Conservation (phyloP, 1,139 yeast species). For the Sugiyamaella paludigena region DNA sequence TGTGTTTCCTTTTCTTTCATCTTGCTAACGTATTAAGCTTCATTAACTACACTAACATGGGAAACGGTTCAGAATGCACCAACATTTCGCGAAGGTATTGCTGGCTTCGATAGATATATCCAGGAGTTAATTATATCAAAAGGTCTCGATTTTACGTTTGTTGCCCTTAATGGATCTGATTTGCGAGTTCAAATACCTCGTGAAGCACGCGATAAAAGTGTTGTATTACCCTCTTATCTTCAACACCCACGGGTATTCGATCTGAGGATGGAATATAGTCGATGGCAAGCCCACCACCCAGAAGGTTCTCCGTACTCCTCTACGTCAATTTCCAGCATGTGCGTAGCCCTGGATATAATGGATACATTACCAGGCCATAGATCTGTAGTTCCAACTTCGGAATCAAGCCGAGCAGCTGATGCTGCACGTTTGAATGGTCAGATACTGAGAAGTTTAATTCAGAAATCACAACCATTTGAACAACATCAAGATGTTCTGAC, state of each 20-base stretch:
- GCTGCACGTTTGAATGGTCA: slow-evolving; percentile 45
- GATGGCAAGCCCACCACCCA: slow-evolving; percentile 69
- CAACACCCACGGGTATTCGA: slow-evolving; percentile 79
- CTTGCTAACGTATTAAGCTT: slow-evolving; percentile 8
- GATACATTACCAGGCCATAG: slow-evolving; percentile 14
- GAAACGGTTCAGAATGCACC: slow-evolving; percentile 54
- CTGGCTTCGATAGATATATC: slow-evolving; percentile 50
- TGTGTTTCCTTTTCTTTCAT: too few species aligned
- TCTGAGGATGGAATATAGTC: slow-evolving; percentile 64
- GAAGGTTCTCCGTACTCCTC: slow-evolving; percentile 55
- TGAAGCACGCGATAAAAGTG: slow-evolving; percentile 75
- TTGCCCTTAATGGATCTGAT: slow-evolving; percentile 65
- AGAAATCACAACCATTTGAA: slow-evolving; percentile 53
- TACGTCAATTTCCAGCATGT: slow-evolving; percentile 50
- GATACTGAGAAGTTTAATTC: slow-evolving; percentile 51
- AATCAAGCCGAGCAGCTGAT: slow-evolving; percentile 29
- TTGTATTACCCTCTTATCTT: slow-evolving; percentile 68
- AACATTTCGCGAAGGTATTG: slow-evolving; percentile 59
- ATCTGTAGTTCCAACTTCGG: slow-evolving; percentile 13
- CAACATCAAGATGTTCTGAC: slow-evolving; percentile 58
- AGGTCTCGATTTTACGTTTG: slow-evolving; percentile 59
- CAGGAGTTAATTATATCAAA: slow-evolving; percentile 45
- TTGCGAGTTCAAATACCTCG: slow-evolving; percentile 74
- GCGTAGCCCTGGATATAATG: slow-evolving; percentile 60
- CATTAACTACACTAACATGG: slow-evolving; percentile 55